Base-by-base conservation (phyloP, 352 stramenopile species). In the Phytopythium oedochilum region DNA sequence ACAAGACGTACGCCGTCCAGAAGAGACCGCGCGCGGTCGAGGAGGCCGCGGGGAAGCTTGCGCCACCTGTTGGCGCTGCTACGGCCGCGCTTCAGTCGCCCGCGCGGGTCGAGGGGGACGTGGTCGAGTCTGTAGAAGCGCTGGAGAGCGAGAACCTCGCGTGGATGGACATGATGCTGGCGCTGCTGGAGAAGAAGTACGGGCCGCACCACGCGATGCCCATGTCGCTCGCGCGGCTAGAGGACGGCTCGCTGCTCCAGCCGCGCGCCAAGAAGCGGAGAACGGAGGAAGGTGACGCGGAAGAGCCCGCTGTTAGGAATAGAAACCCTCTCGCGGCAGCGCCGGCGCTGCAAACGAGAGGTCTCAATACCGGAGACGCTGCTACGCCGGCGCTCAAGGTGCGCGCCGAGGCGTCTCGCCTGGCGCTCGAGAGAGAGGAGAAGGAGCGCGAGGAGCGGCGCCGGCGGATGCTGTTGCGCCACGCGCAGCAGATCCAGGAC, bases 81-180 rank as follows among this genome's bases (percentile, higher is more conserved):
- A n/a, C 20, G 10, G 22, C 4, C 6, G 14, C 42, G 5, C 18
- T 9, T 26, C 5, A 6, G 22, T 32, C 53, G 35, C 52, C 32
- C 11, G 29, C 31, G 18, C 34, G 22, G 4, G 5, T 38, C n/a
- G 34, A 53, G 18, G 17, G 23, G 12, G 22, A 40, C 40, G 45
- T 22, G 28, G 31, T 18, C 0, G 35, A 36, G 0, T 51, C 45
- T 15, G 59, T 54, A 9, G 53, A 71, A 22, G 53, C 39, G 3
- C 46, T 64, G 25, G 62, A 74, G 46, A 66, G 70, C 22, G 78
- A 89, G 52, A 94, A 92, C 59, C 55, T 86, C 26, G 83, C 83
- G 44, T 94, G 83, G 83, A 83, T 90, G 59, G 83, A 94, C 55
- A 94, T 94, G 83, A 75, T 90, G 48, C 61, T 89, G 15, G 74